Evolutionary conservation across 768 basidiomycete species (phyloP), one percentile per base, ranked within the genome.

Genomic region (Cytidiella melzeri): DNA sequence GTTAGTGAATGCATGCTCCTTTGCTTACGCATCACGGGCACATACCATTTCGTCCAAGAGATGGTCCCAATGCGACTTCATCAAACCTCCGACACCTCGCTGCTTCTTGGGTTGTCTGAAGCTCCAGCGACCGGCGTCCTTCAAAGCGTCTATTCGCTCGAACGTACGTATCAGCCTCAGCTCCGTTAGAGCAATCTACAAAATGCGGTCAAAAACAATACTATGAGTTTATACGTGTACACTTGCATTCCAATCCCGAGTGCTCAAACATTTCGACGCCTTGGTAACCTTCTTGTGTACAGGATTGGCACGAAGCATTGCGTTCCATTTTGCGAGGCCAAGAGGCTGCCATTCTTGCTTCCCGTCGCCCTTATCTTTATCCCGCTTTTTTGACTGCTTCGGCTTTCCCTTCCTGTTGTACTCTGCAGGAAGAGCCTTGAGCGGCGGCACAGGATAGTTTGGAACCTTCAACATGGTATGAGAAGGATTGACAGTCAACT

Each of bases 91-190:
- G 15, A 92, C 75, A 24, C 82, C 86, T 51, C 88, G 76, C 61
- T 94, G 90, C 66, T 93, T 95, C 68, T 95, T 97, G 9, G 93
- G 92, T 61, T 99, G 96, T 45, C 95, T 72, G 58, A 95, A 90
- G 56, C 87, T 87, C 95, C 96, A 99, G 28, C 80, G 73, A 3
- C 83, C 84, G 10, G 76, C 77, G 23, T 79, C 75, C 65, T 96
- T 94, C 50, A 97, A 75, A 24, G 71, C 65, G 51, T 98, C 93
- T 42, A 99, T 83, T 10, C 86, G 77, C 41, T 94, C 91, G 54
- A 96, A 74, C 1, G 91, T 81, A 37, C 89, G 80, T 26, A 87
- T 66, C 27, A 94, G 73, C 52, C 84, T 76, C 50, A 95, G 61
- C 61, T 97, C 94, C 15, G 76, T 71, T 62, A 87, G 80, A 1